These are phyloP conservation scores for Colletotrichum tamarilloi DNA, from an alignment of 2,329 filamentous ascomycete genomes.

Conservation along the genomic window DNA sequence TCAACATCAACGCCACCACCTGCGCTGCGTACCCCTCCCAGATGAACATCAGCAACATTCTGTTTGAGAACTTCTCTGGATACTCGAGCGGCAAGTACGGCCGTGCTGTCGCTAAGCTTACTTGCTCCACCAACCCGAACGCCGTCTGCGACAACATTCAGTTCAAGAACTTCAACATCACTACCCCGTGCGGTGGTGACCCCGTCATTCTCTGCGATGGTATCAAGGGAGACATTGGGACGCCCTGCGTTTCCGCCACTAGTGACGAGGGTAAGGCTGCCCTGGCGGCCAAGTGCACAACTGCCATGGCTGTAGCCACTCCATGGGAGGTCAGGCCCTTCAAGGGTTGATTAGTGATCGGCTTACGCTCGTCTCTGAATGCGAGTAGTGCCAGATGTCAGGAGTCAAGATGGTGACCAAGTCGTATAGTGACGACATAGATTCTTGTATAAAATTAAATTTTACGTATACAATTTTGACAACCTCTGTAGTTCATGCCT, in stretches of 20 bases:
- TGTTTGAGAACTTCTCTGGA: slow-evolving; percentile 67
- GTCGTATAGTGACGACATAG: neutral
- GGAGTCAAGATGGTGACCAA: neutral
- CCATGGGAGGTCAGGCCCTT: slow-evolving; percentile 39
- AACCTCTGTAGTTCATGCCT: neutral
- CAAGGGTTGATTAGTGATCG: neutral
- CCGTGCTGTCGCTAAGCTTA: slow-evolving; percentile 62
- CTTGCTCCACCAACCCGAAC: slow-evolving; percentile 61
- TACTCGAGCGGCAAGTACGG: slow-evolving; percentile 65
- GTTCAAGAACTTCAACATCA: slow-evolving; percentile 65
- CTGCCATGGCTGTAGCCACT: slow-evolving; percentile 41
- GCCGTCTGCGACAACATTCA: slow-evolving; percentile 65
- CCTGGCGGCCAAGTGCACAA: slow-evolving; percentile 45
- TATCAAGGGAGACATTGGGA: slow-evolving; percentile 50
- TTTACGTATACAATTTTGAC: slow-evolving; percentile 1
- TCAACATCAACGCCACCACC: slow-evolving; percentile 69
- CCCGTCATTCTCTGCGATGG: slow-evolving; percentile 63
- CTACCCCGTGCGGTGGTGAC: slow-evolving; percentile 58
- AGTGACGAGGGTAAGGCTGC: slow-evolving; percentile 47
- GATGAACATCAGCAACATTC: slow-evolving; percentile 66
- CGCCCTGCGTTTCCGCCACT: slow-evolving; percentile 47
- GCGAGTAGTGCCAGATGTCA: neutral
- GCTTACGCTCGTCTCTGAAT: neutral
- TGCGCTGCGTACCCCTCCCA: slow-evolving; percentile 67
- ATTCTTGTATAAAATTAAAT: slow-evolving; percentile 19